These are phyloP conservation scores for Phytophthora megakarya DNA, from an alignment of 352 stramenopile species.

Conservation along the genomic window DNA sequence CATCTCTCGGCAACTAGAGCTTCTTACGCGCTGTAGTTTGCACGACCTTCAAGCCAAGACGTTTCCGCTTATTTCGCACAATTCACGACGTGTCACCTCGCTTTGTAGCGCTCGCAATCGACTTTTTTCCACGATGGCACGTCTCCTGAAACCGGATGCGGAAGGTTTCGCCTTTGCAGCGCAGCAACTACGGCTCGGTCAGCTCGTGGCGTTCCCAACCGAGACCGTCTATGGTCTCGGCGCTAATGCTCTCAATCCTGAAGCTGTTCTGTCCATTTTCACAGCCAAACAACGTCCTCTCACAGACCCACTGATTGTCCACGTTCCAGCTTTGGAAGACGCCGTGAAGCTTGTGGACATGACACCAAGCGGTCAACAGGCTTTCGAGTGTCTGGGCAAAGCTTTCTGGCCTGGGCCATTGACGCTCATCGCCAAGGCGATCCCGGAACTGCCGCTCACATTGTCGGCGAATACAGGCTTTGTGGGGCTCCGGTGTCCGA, in stretches of 20 bases:
- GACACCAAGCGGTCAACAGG: constrained; percentile 49
- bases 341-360: constrained; percentile 92
- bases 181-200: constrained; percentile 72
- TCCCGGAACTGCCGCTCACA: constrained; percentile 76
- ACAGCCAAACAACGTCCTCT: constrained; percentile 93
- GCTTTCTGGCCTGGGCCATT: constrained; percentile 98
- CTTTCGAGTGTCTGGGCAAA: constrained; percentile 87
- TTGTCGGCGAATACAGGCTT: constrained; percentile 96
- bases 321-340: constrained; percentile 90
- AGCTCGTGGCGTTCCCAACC: constrained; percentile 96
- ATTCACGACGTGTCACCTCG: constrained; percentile 13
- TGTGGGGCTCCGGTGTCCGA: constrained; percentile 95
- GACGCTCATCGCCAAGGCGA: constrained; percentile 95
- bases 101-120: constrained; percentile 21
- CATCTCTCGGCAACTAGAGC: constrained; percentile 6
- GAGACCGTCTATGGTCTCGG: constrained; percentile 99
- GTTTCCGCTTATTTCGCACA: constrained; percentile 5
- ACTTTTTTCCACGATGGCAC: constrained; percentile 40
- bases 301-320: constrained; percentile 98
- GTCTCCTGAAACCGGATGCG: constrained; percentile 49
- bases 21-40: not conserved
- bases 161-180: constrained; percentile 57
- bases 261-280: constrained; percentile 97
- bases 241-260: constrained; percentile 94
- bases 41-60: constrained; percentile 23